Percentiles rank a stretch among this genome's conserved stretches.
Conservation (phyloP, 2,329 filamentous ascomycete genomes). For the Fusarium sp. region DNA sequence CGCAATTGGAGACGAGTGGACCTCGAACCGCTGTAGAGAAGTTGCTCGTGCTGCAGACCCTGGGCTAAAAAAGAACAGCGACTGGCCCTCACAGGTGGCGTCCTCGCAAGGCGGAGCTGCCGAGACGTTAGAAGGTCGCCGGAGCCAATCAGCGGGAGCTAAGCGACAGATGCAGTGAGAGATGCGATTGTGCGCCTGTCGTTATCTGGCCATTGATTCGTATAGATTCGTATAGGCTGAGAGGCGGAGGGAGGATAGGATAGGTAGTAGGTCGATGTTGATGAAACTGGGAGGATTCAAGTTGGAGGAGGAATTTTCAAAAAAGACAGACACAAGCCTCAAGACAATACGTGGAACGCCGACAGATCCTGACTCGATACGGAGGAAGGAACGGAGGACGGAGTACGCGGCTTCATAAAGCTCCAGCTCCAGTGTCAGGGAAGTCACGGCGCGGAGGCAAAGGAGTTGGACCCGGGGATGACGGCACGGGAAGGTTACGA, state of each 20-base stretch:
- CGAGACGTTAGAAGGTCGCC: constrained; percentile 13
- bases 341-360: constrained; percentile 37
- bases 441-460: not conserved
- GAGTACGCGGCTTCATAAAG: constrained; percentile 24
- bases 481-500: constrained; percentile 15
- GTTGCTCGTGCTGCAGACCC: constrained; percentile 26
- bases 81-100: constrained; percentile 27
- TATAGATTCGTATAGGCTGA: constrained; percentile 14
- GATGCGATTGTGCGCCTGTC: constrained; percentile 2
- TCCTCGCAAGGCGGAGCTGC: constrained; percentile 35
- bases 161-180: constrained; percentile 11
- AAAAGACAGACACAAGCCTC: constrained; percentile 9
- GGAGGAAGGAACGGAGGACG: constrained; percentile 32
- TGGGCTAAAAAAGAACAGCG: constrained; percentile 33
- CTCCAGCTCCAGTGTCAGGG: constrained; percentile 5
- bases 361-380: constrained; percentile 30
- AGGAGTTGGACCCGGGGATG: not conserved
- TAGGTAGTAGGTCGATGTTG: constrained; percentile 13
- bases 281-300: not conserved
- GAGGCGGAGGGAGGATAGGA: constrained; percentile 2
- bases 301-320: not conserved
- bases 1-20: constrained; percentile 42
- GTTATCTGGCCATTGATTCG: constrained; percentile 26
- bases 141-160: constrained; percentile 23
- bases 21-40: constrained; percentile 18